Evolutionary conservation across 805 yeast genomes (phyloP).

Genomic region (Sporopachydermia quercuum): DNA sequence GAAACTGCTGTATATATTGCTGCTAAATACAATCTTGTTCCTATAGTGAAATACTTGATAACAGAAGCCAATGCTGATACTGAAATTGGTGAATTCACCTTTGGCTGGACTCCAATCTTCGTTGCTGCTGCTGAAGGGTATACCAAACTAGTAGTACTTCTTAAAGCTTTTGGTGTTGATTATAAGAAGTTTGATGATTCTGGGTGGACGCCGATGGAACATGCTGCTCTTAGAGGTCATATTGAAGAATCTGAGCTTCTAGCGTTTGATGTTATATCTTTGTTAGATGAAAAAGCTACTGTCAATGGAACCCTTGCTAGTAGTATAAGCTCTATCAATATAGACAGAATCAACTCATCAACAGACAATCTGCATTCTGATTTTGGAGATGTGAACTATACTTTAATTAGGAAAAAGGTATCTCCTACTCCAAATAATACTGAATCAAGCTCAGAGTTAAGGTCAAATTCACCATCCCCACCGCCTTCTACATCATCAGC

Average conservation of each 20-base stretch:
- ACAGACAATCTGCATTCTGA: background rate
- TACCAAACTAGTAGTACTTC: constrained; percentile 38
- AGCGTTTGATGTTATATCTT: no score
- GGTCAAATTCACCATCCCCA: background rate
- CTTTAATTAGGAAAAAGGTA: background rate
- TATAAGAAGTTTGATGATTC: constrained; percentile 54
- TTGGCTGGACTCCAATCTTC: constrained; percentile 92
- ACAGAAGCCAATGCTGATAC: constrained; percentile 52
- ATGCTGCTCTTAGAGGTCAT: constrained; percentile 84
- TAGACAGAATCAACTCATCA: background rate
- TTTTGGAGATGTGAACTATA: background rate
- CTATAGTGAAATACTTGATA: constrained; percentile 40
- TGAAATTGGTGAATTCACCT: constrained; percentile 61
- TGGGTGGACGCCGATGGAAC: constrained; percentile 98
- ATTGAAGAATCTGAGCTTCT: constrained; percentile 50
- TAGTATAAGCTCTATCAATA: background rate
- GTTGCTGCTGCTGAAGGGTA: constrained; percentile 82
- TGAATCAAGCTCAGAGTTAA: no score
- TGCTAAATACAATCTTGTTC: constrained; percentile 41
- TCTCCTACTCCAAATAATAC: background rate
- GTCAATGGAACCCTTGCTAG: background rate
- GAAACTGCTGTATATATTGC: constrained; percentile 84
- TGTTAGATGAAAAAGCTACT: constrained; percentile 16
- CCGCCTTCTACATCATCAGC: background rate
- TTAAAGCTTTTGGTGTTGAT: constrained; percentile 33